Conservation (phyloP, 2,329 filamentous ascomycete species). For the Beauveria scarabaeidicola region DNA sequence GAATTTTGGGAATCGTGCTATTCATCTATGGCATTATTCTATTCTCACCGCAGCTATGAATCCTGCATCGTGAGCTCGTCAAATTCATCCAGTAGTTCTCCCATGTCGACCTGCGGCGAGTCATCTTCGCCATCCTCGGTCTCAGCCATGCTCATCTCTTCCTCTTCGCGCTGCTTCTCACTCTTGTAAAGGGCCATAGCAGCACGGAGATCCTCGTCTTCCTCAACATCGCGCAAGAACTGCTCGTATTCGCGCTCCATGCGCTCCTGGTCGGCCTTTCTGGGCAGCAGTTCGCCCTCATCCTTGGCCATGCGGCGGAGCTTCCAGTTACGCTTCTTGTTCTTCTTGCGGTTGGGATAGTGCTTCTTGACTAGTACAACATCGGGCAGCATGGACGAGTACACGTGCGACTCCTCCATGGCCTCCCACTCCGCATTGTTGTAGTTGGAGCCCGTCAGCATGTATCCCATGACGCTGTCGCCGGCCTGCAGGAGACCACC, state of each 20-base stretch:
- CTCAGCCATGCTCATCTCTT: conserved; percentile 61
- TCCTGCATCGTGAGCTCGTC: conserved; percentile 74
- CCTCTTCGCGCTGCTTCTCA: conserved; percentile 42
- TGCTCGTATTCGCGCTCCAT: conserved; percentile 93
- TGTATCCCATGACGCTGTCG: conserved; percentile 91
- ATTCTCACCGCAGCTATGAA: conserved; percentile 17
- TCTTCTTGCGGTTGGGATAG: conserved; percentile 79
- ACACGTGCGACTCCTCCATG: conserved; percentile 68
- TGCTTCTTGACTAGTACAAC: conserved; percentile 96
- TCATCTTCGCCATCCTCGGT: conserved; percentile 57
- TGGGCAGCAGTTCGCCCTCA: conserved; percentile 76
- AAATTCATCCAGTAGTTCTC: conserved; percentile 84
- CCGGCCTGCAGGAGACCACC: conserved; percentile 78
- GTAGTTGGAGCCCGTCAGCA: conserved; percentile 81
- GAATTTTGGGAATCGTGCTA: conserved; percentile 6
- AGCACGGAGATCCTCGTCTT: conserved; percentile 78
- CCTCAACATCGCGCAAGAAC: conserved; percentile 94
- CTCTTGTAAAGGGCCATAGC: conserved; percentile 83
- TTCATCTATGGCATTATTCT: conserved; percentile 13
- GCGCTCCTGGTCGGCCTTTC: conserved; percentile 79
- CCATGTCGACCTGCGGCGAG: conserved; percentile 63
- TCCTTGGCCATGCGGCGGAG: conserved; percentile 90
- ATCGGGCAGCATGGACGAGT: conserved; percentile 74
- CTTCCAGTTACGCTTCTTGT: conserved; percentile 77
- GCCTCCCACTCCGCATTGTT: conserved; percentile 82